Percentiles rank a stretch among this genome's conserved stretches.
phyloP scores from a whole-genome alignment of 2,329 filamentous ascomycete genomes.

The Aspergillus vadensis region DNA sequence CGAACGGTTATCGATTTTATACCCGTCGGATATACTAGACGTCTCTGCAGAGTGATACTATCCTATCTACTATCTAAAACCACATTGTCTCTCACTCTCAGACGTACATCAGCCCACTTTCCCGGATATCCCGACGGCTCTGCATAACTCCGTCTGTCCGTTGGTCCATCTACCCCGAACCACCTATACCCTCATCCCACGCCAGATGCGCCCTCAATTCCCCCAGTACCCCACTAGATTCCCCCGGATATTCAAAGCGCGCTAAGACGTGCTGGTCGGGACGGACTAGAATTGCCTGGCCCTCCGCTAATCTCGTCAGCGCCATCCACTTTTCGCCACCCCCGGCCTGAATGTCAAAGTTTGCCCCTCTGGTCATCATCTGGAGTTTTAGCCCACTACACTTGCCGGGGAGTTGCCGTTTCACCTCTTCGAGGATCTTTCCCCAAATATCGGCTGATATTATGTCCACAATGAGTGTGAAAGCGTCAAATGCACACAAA shows the following conservation, averaged over 20 bases:
- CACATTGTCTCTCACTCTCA: neutral
- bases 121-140: neutral
- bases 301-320: conserved; percentile 24
- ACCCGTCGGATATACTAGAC: neutral
- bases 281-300: conserved; percentile 36
- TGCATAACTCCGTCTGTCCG: neutral
- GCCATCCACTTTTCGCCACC: conserved; percentile 25
- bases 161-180: neutral
- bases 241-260: conserved; percentile 6
- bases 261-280: conserved; percentile 44
- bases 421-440: neutral
- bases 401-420: neutral
- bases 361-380: conserved; percentile 14
- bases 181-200: neutral
- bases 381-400: conserved; percentile 5
- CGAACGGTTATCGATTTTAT: neutral
- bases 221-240: neutral
- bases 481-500: conserved; percentile 34
- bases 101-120: neutral
- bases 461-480: conserved; percentile 33
- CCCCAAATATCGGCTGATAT: conserved; percentile 3
- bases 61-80: neutral
- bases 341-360: conserved; percentile 28
- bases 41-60: neutral
- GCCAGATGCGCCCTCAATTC: conserved; percentile 6